Evolutionary conservation across 257 asterid genomes (phyloP).

Genomic region (Solanum gandarillasii): DNA sequence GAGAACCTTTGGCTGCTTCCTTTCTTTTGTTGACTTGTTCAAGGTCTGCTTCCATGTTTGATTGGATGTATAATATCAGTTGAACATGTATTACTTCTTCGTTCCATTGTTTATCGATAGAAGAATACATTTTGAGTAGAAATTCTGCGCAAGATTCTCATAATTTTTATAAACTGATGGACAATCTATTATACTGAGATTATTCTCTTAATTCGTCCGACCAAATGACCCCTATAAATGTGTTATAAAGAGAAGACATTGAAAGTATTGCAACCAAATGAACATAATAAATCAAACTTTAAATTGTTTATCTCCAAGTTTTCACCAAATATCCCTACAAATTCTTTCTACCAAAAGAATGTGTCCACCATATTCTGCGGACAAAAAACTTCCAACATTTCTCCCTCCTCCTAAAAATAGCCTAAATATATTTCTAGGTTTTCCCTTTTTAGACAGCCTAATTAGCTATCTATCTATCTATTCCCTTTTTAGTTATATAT

Average conservation of each 20-base stretch:
- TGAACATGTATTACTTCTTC: neutral
- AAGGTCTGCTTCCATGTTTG: neutral
- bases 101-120: neutral
- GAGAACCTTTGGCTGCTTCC: neutral
- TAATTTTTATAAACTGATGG: neutral
- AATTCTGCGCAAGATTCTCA: neutral
- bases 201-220: neutral
- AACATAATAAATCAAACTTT: neutral
- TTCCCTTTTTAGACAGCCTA: neutral
- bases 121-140: neutral
- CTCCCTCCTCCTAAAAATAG: neutral
- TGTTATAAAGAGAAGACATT: neutral
- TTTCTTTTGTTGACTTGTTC: neutral
- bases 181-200: neutral
- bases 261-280: neutral
- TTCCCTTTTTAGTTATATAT: neutral
- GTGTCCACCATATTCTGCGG: slow-evolving; percentile 21
- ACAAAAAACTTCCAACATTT: neutral
- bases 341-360: slow-evolving; percentile 16
- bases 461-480: neutral
- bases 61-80: neutral
- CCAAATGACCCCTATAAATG: neutral
- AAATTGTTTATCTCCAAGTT: neutral
- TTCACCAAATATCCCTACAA: slow-evolving; percentile 13
- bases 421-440: neutral